Percentiles rank a stretch among this genome's conserved stretches.
phyloP scores from a whole-genome alignment of 2,329 filamentous ascomycete species.

The Pestalotiopsis sp. region DNA sequence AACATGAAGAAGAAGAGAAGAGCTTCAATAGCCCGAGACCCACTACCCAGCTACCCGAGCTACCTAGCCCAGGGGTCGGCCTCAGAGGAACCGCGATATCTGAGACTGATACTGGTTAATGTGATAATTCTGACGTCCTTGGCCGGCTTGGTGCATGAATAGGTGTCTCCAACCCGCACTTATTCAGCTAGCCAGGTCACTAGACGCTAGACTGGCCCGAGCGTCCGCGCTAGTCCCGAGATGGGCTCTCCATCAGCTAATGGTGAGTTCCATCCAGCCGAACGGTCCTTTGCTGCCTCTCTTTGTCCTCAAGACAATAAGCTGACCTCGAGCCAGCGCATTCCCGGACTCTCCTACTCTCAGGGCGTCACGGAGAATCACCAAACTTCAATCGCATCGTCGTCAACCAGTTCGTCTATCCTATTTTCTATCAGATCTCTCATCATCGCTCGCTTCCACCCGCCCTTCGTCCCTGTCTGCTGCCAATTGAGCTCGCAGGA shows the following conservation, averaged over 20 bases:
- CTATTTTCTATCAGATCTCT: conserved; percentile 21
- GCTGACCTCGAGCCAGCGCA: conserved; percentile 10
- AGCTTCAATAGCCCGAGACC: too few relatives aligned
- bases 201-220: not conserved
- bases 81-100: too few relatives aligned
- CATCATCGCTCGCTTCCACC: conserved; percentile 23
- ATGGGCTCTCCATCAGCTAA: not conserved
- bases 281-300: not conserved
- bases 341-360: conserved; percentile 13
- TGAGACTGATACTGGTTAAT: too few relatives aligned
- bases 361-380: conserved; percentile 16
- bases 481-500: conserved; percentile 14
- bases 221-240: not conserved
- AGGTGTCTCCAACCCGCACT: not conserved
- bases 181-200: not conserved
- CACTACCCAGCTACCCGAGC: too few relatives aligned
- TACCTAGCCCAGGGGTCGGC: too few relatives aligned
- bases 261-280: not conserved
- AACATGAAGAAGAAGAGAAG: too few relatives aligned
- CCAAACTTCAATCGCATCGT: conserved; percentile 6
- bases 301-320: conserved; percentile 10
- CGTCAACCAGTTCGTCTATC: conserved; percentile 35
- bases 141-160: too few relatives aligned
- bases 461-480: conserved; percentile 13
- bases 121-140: too few relatives aligned